Evolutionary conservation across 345 rosid species (phyloP), one percentile per base, ranked within the genome.

Genomic region (Populus ilicifolia): DNA sequence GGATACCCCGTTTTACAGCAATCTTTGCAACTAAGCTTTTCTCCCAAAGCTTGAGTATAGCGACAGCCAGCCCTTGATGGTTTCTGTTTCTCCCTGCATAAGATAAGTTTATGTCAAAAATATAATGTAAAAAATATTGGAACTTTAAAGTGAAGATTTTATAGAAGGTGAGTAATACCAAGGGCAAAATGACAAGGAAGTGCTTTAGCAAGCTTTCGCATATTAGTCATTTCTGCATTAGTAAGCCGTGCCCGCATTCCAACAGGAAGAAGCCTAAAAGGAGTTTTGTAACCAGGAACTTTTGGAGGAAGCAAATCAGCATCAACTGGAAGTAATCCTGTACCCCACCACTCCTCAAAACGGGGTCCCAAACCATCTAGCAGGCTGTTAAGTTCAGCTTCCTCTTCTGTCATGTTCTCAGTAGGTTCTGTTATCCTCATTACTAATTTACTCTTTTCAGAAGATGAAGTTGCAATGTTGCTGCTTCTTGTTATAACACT

Each of bases 101-200:
- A 62, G 72, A 74, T 67, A 86, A 77, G 73, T 76, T 79, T 64
- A 81, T 39, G 70, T 64, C 17, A 29, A 82, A 82, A 81, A 76
- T 12, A 41, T 50, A 52, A 67, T 62, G 63, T 8, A 76, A 52
- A 46, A 75, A 77, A 79, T 43, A 43, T 56, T 78, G 13, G 77
- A 54, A 78, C 23, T 8, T 66, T 33, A 75, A 74, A 68, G 30
- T 12, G 46, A 71, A 82, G 46, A 54, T 71, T 59, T 65, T 9
- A 27, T 43, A 38, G 56, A 78, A 70, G 75, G 46, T 23, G 62
- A 76, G 82, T 43, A 86, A 73, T 89, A 94, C 99, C 99, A 4
- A 96, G 97, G 79, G 99, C 92, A 87, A 96, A 96, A 86, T 96
- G 99, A 75, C 97, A 89, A 23, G 99, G 99, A 77, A 96, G 94